Evolutionary conservation across 495 filamentous ascomycete genomes (phyloP).

Genomic region (Penicillium pancosmium): DNA sequence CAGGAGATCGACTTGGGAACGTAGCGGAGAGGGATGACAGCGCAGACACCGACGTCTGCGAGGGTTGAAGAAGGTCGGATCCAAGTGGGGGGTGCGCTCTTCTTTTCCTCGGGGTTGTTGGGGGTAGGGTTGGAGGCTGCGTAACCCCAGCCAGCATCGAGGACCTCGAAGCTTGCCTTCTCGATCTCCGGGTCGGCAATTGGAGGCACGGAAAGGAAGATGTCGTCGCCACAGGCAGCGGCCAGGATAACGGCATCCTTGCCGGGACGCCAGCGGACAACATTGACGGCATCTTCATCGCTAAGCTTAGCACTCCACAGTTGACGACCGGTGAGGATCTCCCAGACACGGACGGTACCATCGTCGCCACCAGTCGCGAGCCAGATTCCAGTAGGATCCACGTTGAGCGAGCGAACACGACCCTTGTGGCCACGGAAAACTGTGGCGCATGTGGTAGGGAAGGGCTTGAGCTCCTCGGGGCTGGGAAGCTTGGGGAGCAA

Average conservation of each 20-base stretch:
- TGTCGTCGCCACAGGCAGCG: conserved; percentile 79
- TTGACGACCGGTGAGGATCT: conserved; percentile 82
- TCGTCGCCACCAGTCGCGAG: conserved; percentile 93
- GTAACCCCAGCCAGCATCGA: conserved; percentile 89
- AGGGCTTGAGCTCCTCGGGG: conserved; percentile 89
- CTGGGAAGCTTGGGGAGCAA: conserved; percentile 93
- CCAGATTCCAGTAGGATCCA: conserved; percentile 78
- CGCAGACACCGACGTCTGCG: conserved; percentile 74
- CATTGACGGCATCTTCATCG: conserved; percentile 80
- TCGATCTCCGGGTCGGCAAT: conserved; percentile 72
- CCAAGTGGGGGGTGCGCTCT: conserved; percentile 80
- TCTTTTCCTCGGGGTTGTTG: conserved; percentile 64
- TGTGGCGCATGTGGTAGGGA: conserved; percentile 84
- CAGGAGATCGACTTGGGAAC: conserved; percentile 88
- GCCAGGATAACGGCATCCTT: conserved; percentile 80
- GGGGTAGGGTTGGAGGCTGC: conserved; percentile 69
- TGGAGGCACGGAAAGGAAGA: conserved; percentile 81
- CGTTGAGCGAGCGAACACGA: conserved; percentile 76
- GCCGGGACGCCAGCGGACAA: conserved; percentile 86
- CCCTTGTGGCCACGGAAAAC: conserved; percentile 88
- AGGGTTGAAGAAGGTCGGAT: conserved; percentile 73
- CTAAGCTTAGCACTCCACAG: conserved; percentile 81
- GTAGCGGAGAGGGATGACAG: conserved; percentile 77
- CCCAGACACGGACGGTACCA: conserved; percentile 90
- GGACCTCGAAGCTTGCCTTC: conserved; percentile 68